Evolutionary conservation across 1,284 basidiomycete genomes (phyloP), one percentile per base, ranked within the genome.

Genomic region (Mycosarcoma maydis): DNA sequence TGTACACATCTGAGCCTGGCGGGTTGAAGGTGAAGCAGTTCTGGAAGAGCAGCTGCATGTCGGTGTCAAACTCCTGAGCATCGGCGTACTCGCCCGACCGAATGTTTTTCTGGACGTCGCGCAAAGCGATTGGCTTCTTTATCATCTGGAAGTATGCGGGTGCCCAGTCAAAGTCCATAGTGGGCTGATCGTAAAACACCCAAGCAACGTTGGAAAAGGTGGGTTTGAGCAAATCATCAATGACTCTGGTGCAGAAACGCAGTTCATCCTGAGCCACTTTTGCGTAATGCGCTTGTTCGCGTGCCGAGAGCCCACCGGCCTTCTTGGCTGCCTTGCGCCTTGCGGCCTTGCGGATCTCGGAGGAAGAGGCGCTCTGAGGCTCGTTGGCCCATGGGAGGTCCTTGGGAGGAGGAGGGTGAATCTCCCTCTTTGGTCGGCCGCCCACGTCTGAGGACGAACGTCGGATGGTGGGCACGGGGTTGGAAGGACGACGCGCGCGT

Each of bases 21-120:
- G 93, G 92, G 76, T 99, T 98, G 86, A 95, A 99, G 1, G 86
- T 85, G 80, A 90, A 90, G 80, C 94, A 98, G 82, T 99, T 99
- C 57, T 88, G 86, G 77, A 97, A 90, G 88, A 98, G 92, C 66
- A 95, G 86, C 82, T 91, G 90, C 85, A 98, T 92, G 83, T 98
- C 96, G 17, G 90, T 88, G 66, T 90, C 88, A 80, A 98, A 94
- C 77, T 90, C 89, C 32, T 87, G 85, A 1, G 90, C 88, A 24
- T 86, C 89, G 4, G 87, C 77, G 81, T 98, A 98, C 66, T 89
- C 87, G 59, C 87, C 85, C 29, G 85, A 85, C 40, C 92, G 89
- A 42, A 98, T 86, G 82, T 93, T 94, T 81, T 85, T 87, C 58
- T 74, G 62, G 17, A 81, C 72, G n/a, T 73, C 57, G 24, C 61